Evolutionary conservation across 257 asterid species (phyloP).

Genomic region (Solanum acaule): DNA sequence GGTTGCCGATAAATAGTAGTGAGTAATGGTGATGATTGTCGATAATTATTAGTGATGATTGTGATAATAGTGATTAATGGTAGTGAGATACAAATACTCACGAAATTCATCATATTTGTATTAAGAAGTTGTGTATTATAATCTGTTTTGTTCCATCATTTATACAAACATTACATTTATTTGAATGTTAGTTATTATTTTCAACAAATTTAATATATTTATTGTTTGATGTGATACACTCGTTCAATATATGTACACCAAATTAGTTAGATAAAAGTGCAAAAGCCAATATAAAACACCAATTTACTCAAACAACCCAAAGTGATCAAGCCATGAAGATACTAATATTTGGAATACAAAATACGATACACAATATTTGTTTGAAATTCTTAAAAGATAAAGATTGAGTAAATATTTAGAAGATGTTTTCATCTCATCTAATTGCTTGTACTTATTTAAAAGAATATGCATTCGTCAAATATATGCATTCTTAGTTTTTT

Average conservation of each 20-base stretch:
- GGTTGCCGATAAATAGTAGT: too few relatives aligned
- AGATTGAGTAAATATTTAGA: not conserved
- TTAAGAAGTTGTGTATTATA: not conserved
- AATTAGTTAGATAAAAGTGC: not conserved
- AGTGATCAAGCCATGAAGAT: too few relatives aligned
- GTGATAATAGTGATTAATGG: not conserved
- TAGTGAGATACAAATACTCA: not conserved
- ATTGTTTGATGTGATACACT: not conserved
- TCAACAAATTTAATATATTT: too few relatives aligned
- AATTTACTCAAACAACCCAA: too few relatives aligned
- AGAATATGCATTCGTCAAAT: not conserved
- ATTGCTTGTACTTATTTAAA: not conserved
- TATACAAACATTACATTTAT: too few relatives aligned
- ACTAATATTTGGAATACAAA: too few relatives aligned
- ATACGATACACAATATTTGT: too few relatives aligned
- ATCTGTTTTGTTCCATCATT: not conserved
- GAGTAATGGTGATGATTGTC: too few relatives aligned
- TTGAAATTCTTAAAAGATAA: too few relatives aligned
- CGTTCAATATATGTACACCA: not conserved
- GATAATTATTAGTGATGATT: too few relatives aligned
- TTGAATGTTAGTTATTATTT: not conserved
- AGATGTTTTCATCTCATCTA: not conserved
- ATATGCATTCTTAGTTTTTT: too few relatives aligned
- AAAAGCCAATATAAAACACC: not conserved
- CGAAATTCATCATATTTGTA: not conserved